phyloP scores from a whole-genome alignment of 371 early-diverging fungal species.

The Mucor piriformis region DNA sequence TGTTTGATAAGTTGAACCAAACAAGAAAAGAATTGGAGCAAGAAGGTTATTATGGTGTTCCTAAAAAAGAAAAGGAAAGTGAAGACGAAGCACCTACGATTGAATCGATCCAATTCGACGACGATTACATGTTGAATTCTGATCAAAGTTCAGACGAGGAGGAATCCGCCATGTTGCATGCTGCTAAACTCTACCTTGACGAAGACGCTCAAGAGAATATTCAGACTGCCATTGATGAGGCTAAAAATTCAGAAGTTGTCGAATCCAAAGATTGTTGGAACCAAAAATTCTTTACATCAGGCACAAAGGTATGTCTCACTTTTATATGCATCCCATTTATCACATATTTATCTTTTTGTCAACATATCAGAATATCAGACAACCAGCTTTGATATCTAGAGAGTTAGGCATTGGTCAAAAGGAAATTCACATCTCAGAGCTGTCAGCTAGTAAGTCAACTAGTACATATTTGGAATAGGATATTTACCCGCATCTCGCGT shows the following conservation, averaged over 20 bases:
- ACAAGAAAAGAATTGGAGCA: background rate
- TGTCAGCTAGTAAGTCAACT: constrained; percentile 13
- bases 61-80: background rate
- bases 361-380: background rate
- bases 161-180: background rate
- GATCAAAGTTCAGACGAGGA: background rate
- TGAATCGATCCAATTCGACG: background rate
- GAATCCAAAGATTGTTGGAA: constrained; percentile 2
- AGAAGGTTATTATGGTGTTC: background rate
- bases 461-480: no score
- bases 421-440: constrained; percentile 26
- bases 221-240: background rate
- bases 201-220: constrained; percentile 16
- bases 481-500: background rate
- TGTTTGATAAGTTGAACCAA: background rate
- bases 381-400: constrained; percentile 14
- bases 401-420: constrained; percentile 17
- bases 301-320: background rate
- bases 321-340: background rate
- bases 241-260: constrained; percentile 6
- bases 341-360: background rate
- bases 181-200: constrained; percentile 4
- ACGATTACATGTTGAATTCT: constrained; percentile 3
- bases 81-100: background rate
- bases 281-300: constrained; percentile 13